Conservation (phyloP, 129 eudicot genomes). For the Pulicaria dysenterica region DNA sequence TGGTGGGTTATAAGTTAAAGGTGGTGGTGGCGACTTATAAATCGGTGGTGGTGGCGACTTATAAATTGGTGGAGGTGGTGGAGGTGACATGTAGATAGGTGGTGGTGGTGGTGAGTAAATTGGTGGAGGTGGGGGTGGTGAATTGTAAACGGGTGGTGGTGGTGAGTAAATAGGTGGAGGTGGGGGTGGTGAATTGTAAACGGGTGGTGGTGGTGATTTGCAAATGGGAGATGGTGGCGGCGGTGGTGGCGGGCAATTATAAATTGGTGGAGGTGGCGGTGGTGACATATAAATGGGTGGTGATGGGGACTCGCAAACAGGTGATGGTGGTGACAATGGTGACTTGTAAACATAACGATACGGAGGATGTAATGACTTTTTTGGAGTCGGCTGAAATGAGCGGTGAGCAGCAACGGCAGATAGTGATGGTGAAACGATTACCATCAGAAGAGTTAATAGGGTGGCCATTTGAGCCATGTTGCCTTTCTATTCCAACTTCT, state of each 20-base stretch:
- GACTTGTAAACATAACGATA: background rate
- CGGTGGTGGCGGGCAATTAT: background rate
- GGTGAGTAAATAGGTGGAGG: background rate
- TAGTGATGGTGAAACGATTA: slow-evolving; percentile 30
- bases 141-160: background rate
- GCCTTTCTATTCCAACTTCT: slow-evolving; percentile 14
- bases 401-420: slow-evolving; percentile 25
- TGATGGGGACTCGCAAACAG: background rate
- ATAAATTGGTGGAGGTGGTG: background rate
- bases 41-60: slow-evolving; percentile 23
- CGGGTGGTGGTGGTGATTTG: background rate
- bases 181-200: background rate
- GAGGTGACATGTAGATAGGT: background rate
- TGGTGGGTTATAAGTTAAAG: background rate
- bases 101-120: background rate
- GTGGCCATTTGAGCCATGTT: slow-evolving; percentile 32
- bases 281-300: background rate
- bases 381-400: slow-evolving; percentile 20
- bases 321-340: slow-evolving; percentile 6
- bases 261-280: background rate
- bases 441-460: slow-evolving; percentile 37
- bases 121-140: background rate
- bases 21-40: slow-evolving; percentile 10
- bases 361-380: background rate
- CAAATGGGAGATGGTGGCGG: background rate